Conservation (phyloP, 192 early-diverging fungal species). For the Coemansia sp. region DNA sequence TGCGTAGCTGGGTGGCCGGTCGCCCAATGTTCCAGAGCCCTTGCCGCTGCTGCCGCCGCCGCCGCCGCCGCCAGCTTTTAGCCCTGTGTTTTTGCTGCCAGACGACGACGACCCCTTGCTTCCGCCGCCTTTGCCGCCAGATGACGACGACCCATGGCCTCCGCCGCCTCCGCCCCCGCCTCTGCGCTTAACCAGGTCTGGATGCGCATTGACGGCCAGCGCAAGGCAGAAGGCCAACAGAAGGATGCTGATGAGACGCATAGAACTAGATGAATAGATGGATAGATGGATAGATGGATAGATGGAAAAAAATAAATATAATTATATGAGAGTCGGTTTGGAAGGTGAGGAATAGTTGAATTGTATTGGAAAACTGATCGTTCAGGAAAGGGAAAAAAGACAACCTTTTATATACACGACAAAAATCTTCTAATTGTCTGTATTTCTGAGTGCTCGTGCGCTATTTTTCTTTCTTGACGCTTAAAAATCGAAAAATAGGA, state of each 20-base stretch:
- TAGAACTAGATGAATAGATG: neutral
- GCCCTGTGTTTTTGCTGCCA: constrained; percentile 12
- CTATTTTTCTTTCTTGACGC: neutral
- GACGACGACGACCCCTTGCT: no score
- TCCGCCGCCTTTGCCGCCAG: constrained; percentile 8
- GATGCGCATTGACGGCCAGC: constrained; percentile 10
- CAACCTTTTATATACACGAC: neutral
- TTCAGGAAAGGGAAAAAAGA: neutral
- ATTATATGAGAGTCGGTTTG: no score
- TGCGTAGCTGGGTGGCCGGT: constrained; percentile 43
- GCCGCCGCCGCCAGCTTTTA: constrained; percentile 4
- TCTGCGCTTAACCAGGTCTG: constrained; percentile 12
- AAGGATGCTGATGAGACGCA: constrained; percentile 15
- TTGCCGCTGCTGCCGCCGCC: constrained; percentile 8
- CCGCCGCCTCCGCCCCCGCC: constrained; percentile 18
- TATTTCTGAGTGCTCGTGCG: no score
- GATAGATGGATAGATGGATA: neutral
- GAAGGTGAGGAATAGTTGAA: neutral
- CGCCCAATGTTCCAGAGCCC: constrained; percentile 15
- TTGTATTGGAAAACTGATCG: neutral
- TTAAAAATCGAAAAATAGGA: neutral
- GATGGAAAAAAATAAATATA: constrained; percentile 1
- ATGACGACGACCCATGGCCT: constrained; percentile 6
- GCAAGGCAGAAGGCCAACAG: constrained; percentile 19
- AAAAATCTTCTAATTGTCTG: neutral